These are phyloP conservation scores for Phytomonas sp. DNA, from an alignment of 208 protist genomes.

Conservation along the genomic window DNA sequence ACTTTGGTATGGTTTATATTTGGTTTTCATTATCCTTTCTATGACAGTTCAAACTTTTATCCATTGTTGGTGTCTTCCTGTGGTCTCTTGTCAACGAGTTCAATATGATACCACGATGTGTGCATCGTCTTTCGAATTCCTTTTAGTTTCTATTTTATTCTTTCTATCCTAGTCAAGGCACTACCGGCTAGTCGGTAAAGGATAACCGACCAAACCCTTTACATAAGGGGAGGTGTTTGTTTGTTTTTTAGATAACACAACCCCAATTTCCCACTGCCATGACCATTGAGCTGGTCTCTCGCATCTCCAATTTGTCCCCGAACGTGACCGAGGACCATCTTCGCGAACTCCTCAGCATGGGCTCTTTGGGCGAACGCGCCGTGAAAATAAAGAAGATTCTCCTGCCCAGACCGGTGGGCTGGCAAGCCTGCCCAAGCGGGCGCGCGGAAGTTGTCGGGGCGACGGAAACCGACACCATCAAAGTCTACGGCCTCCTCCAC, in stretches of 20 bases:
- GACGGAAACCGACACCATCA: slow-evolving; percentile 28
- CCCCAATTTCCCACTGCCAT: not conserved
- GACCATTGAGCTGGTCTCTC: slow-evolving; percentile 20
- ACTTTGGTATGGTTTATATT: not conserved
- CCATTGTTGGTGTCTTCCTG: not conserved
- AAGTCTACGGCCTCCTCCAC: slow-evolving; percentile 28
- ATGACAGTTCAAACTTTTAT: not conserved
- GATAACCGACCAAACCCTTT: not conserved
- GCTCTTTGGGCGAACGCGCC: slow-evolving; percentile 1
- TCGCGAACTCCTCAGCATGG: slow-evolving; percentile 23
- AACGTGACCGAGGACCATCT: slow-evolving; percentile 33
- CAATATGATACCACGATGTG: not conserved
- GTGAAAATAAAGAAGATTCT: slow-evolving; percentile 18
- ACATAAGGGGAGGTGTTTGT: not conserved
- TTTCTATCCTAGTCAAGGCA: not conserved
- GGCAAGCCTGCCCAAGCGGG: slow-evolving; percentile 30
- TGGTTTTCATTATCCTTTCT: not conserved
- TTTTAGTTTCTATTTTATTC: not conserved
- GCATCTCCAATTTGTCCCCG: slow-evolving; percentile 27
- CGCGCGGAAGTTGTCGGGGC: slow-evolving; percentile 28
- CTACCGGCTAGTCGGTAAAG: not conserved
- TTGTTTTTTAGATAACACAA: not conserved
- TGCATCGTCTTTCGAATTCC: not conserved
- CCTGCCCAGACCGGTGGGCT: slow-evolving; percentile 31
- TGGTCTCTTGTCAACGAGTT: not conserved